Evolutionary conservation across 140 eudicot genomes (phyloP).

Genomic region (Artemisia princeps): DNA sequence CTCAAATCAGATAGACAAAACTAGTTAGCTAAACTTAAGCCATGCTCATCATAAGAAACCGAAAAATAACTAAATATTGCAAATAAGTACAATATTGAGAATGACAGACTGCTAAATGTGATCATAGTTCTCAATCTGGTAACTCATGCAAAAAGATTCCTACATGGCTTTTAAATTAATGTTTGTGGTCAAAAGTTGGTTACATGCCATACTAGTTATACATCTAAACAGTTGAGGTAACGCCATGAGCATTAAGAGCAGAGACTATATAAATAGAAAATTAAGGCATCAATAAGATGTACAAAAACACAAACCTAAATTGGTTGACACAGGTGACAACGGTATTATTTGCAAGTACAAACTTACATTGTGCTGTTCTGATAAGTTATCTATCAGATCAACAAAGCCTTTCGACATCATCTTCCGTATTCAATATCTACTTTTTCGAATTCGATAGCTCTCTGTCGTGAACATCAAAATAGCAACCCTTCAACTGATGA

Average conservation of each 20-base stretch:
- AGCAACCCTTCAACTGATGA: slow-evolving; percentile 26
- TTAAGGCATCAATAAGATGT: slow-evolving; percentile 21
- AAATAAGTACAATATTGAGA: background rate
- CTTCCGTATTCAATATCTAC: slow-evolving; percentile 29
- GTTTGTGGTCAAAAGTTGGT: background rate
- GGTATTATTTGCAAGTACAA: slow-evolving; percentile 29
- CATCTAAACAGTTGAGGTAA: background rate
- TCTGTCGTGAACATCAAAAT: slow-evolving; percentile 21
- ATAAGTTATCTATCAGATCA: slow-evolving; percentile 17
- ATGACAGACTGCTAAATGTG: background rate
- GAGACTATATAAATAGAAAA: background rate
- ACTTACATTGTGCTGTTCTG: slow-evolving; percentile 20
- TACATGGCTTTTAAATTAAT: background rate
- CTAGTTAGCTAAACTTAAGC: too few relatives aligned
- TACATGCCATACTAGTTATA: background rate
- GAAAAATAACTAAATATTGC: background rate
- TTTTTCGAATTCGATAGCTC: slow-evolving; percentile 20
- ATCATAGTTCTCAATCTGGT: background rate
- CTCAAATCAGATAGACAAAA: background rate
- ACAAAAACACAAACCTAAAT: slow-evolving; percentile 30
- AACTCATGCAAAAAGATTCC: background rate
- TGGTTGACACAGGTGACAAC: slow-evolving; percentile 28
- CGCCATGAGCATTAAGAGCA: background rate
- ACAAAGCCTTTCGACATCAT: slow-evolving; percentile 29
- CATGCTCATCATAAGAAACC: background rate